Base-by-base conservation (phyloP, 371 early-diverging fungal genomes). In the Apophysomyces sp. region DNA sequence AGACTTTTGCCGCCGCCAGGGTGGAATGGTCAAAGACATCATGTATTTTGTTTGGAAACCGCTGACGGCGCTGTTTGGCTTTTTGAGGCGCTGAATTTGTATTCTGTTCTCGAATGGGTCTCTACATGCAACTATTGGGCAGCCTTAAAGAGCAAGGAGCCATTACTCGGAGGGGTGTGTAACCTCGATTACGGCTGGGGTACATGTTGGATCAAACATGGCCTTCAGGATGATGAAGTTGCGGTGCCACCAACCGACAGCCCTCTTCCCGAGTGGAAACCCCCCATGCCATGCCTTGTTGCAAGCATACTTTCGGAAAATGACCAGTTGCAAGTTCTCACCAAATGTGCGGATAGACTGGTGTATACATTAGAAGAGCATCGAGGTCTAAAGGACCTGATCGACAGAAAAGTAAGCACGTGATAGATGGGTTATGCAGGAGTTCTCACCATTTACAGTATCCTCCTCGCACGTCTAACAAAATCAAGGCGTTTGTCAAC, bases 111-210 rank as follows among this genome's bases (percentile, higher is more conserved):
- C 12, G 67, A 65, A 2, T 76, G 77, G 77, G 69, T 69, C 0
- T 62, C 63, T 8, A 55, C 64, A 0, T 57, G 62, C 28, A 73
- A 76, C 44, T 41, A 61, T 1, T 61, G 71, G 24, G 71, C 73
- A 0, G 73, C 77, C 0, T 40, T 53, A 12, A 61, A 68, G 15
- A 73, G 71, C 34, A 73, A 73, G 39, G 67, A 66, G 27, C 58
- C 74, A 4, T 37, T 73, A 16, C 58, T 37, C 15, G 77, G 74
- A 26, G 77, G 69, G 0, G 54, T 76, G 12, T 58, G 64, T n/a
- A 76, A 73, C 16, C 52, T 73, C 40, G 74, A 76, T 31, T 76
- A 73, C 55, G 77, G 77, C 0, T 76, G 77, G 77, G 57, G 63
- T 0, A 28, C 63, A 7, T n/a, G 40, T 30, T 49, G 29, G n/a